Evolutionary conservation across 495 filamentous ascomycete species (phyloP), one percentile per base, ranked within the genome.

Genomic region (Podospora conica): DNA sequence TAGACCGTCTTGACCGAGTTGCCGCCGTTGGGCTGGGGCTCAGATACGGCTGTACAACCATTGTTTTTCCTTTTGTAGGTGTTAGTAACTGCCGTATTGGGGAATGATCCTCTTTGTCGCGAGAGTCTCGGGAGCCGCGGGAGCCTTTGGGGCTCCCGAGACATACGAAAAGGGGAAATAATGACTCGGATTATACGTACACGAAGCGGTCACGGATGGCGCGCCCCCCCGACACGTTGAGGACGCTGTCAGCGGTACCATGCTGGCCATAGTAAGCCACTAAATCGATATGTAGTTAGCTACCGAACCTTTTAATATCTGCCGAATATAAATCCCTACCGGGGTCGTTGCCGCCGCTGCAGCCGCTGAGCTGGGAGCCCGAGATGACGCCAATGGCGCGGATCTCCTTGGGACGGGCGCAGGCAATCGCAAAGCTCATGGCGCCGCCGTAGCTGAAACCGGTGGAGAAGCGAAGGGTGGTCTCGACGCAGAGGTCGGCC

Each of bases 371-470:
- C 9, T 54, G 11, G 5, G 53, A 61, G 6, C 72, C 82, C 1
- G 79, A 82, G 22, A 83, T 57, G 0, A 77, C 79, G 18, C 77
- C 78, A 1, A 84, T 76, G 18, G 79, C 82, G 18, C 77, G 78
- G 66, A 83, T 75, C 31, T 69, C 70, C 31, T 77, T 74, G 1
- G 76, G 70, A 1, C 75, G 74, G 0, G 79, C 69, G 57, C 82
- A 84, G 9, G 82, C 81, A 15, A 84, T 61, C 5, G 76, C 67
- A 61, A 75, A 83, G 15, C 77, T 80, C 81, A 83, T 83, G 31
- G 74, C 77, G n/a, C 74, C 81, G 27, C 82, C 82, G 70, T 79
- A 84, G 69, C 76, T 79, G 72, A 81, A 84, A 12, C 82, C 82
- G 5, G 76, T 80, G 1, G 80, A 75, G 74, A 81, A 84, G 63